Evolutionary conservation across 768 basidiomycete species (phyloP).

Genomic region (Amanita pseudoporphyria): DNA sequence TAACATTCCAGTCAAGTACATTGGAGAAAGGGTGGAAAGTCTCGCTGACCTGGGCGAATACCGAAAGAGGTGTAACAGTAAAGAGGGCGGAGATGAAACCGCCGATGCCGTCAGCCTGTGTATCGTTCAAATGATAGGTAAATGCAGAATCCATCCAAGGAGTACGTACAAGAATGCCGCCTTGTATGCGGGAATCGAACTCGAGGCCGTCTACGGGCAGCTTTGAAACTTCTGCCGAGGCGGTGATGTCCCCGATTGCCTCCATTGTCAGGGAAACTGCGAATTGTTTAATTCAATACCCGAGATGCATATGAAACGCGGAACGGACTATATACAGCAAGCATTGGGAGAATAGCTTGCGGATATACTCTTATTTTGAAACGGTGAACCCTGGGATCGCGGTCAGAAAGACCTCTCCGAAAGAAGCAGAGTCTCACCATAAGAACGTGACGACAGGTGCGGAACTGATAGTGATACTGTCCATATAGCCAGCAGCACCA

Average conservation of each 20-base stretch:
- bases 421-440: slow-evolving; percentile 32
- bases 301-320: neutral
- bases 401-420: neutral
- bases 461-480: slow-evolving; percentile 48
- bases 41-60: slow-evolving; percentile 51
- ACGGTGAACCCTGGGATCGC: slow-evolving; percentile 45
- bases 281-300: neutral
- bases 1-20: slow-evolving; percentile 16
- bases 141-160: slow-evolving; percentile 30
- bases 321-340: slow-evolving; percentile 26
- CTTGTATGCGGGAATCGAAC: slow-evolving; percentile 78
- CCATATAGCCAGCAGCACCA: slow-evolving; percentile 72
- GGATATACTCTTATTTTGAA: slow-evolving; percentile 74
- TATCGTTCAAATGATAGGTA: slow-evolving; percentile 17
- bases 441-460: slow-evolving; percentile 78
- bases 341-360: slow-evolving; percentile 47
- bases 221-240: slow-evolving; percentile 73
- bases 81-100: slow-evolving; percentile 74
- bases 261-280: slow-evolving; percentile 71
- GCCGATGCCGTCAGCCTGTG: slow-evolving; percentile 66
- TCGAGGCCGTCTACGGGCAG: slow-evolving; percentile 63
- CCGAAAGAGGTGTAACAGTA: slow-evolving; percentile 72
- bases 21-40: neutral
- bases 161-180: slow-evolving; percentile 55
- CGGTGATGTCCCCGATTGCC: slow-evolving; percentile 79